Conservation (phyloP, 192 early-diverging fungal genomes). For the Backusella morwellensis region DNA sequence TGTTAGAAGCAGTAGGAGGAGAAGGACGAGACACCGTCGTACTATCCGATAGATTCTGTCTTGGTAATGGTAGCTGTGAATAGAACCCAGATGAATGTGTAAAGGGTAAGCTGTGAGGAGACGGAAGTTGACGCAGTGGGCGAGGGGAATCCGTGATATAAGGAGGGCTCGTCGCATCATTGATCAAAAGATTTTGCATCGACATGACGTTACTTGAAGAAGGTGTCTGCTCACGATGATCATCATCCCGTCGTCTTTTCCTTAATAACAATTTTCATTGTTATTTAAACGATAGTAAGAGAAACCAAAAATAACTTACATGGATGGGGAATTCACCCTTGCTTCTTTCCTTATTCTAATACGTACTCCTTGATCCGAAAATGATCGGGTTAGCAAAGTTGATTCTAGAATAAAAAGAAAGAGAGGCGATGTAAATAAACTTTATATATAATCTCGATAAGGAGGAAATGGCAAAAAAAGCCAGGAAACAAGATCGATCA, state of each 20-base stretch:
- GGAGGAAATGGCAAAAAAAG: neutral
- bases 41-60: neutral
- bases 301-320: neutral
- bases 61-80: constrained; percentile 1
- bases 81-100: neutral
- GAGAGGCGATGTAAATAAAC: neutral
- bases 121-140: neutral
- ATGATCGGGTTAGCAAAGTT: constrained; percentile 4
- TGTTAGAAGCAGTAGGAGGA: neutral
- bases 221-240: neutral
- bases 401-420: neutral
- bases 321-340: neutral
- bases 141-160: neutral
- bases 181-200: constrained; percentile 10
- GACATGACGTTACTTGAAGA: constrained; percentile 11
- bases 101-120: neutral
- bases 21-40: neutral
- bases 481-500: neutral
- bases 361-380: constrained; percentile 13
- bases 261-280: neutral
- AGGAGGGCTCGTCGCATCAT: neutral
- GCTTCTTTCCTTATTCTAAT: constrained; percentile 7
- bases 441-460: neutral
- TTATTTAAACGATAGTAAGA: neutral
- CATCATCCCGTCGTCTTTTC: neutral